These are phyloP conservation scores for Colletotrichum ledebouriae DNA, from an alignment of 2,329 filamentous ascomycete genomes.

Conservation along the genomic window DNA sequence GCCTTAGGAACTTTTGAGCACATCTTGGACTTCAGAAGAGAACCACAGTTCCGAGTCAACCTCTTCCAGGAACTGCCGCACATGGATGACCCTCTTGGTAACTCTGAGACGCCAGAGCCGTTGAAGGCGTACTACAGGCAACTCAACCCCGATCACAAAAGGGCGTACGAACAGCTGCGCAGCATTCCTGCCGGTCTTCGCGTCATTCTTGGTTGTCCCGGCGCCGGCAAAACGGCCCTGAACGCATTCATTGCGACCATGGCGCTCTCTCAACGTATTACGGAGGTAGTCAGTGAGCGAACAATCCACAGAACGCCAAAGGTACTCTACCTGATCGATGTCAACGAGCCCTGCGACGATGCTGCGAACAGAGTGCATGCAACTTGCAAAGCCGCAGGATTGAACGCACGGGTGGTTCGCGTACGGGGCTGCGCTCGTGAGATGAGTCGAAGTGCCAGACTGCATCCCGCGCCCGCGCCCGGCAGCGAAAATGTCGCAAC, in stretches of 20 bases:
- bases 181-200: constrained; percentile 58
- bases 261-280: constrained; percentile 43
- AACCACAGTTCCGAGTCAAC: constrained; percentile 21
- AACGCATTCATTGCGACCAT: constrained; percentile 58
- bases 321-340: constrained; percentile 61
- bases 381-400: constrained; percentile 54
- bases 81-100: constrained; percentile 27
- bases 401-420: constrained; percentile 44
- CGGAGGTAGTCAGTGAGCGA: not conserved
- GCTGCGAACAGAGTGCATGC: constrained; percentile 57
- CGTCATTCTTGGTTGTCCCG: constrained; percentile 62
- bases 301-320: constrained; percentile 42
- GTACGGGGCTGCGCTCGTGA: constrained; percentile 38
- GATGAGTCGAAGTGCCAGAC: constrained; percentile 34
- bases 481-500: constrained; percentile 43
- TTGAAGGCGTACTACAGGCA: constrained; percentile 10
- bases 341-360: constrained; percentile 62
- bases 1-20: constrained; percentile 23
- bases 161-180: constrained; percentile 52
- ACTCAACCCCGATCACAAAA: constrained; percentile 55
- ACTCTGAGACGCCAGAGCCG: constrained; percentile 9
- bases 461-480: constrained; percentile 11
- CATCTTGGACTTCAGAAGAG: constrained; percentile 32
- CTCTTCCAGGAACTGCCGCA: constrained; percentile 36
- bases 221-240: constrained; percentile 63